phyloP scores from a whole-genome alignment of 371 early-diverging fungal species.

The Capillidium rhysosporum region DNA sequence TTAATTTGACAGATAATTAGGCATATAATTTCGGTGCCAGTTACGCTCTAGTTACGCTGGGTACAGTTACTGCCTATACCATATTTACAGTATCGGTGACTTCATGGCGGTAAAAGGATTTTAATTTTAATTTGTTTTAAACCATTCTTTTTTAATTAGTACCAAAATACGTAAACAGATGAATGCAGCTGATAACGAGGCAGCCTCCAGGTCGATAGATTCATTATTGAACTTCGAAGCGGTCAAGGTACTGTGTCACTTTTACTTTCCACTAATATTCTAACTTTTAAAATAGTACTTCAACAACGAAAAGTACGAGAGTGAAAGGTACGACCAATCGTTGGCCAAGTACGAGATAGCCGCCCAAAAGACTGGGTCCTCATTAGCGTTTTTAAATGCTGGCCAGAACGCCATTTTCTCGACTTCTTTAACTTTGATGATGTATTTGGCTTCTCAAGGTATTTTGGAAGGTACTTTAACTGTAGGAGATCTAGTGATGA shows the following conservation, averaged over 20 bases:
- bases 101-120: constrained; percentile 38
- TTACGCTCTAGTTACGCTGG: constrained; percentile 68
- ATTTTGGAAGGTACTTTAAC: constrained; percentile 66
- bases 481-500: constrained; percentile 92
- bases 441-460: constrained; percentile 81
- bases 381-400: constrained; percentile 74
- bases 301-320: constrained; percentile 75
- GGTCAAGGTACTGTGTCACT: constrained; percentile 46
- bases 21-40: constrained; percentile 63
- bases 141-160: constrained; percentile 17
- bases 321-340: constrained; percentile 60
- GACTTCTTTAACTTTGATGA: constrained; percentile 69
- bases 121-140: neutral
- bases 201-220: constrained; percentile 78
- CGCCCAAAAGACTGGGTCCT: constrained; percentile 72
- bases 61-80: constrained; percentile 67
- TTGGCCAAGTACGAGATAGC: constrained; percentile 74
- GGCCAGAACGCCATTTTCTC: constrained; percentile 88
- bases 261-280: neutral
- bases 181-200: constrained; percentile 86
- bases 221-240: constrained; percentile 88
- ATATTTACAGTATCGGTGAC: constrained; percentile 76
- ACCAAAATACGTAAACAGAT: constrained; percentile 73
- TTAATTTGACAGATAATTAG: constrained; percentile 9
- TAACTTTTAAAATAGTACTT: constrained; percentile 33